Percentiles rank a stretch among this genome's conserved stretches.
Evolutionary conservation across 305 asterid species (phyloP).

Genomic region (Solanum hybrid): DNA sequence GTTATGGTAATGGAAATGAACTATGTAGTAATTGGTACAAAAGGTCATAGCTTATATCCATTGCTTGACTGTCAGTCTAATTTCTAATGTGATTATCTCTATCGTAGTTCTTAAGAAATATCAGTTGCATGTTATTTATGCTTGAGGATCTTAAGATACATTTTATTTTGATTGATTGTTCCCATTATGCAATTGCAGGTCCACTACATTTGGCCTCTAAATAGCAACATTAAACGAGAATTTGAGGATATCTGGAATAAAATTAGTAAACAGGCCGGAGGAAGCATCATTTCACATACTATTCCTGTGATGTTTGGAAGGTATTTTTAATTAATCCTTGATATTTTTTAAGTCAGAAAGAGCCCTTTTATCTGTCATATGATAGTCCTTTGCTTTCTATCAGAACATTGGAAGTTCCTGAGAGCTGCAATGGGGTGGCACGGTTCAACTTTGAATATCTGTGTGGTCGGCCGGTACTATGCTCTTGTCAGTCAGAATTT

Average conservation of each 20-base stretch:
- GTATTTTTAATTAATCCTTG: conserved; percentile 22
- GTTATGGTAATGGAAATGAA: neutral
- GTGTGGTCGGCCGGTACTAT: conserved; percentile 77
- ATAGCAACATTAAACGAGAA: conserved; percentile 31
- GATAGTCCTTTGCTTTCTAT: conserved; percentile 10
- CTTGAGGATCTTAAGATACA: neutral
- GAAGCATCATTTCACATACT: conserved; percentile 44
- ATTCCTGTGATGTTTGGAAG: conserved; percentile 96
- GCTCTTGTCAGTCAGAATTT: neutral
- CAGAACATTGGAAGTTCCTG: conserved; percentile 76
- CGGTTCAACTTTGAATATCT: conserved; percentile 73
- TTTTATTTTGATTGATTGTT: neutral
- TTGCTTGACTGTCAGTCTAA: neutral
- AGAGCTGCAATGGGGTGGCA: conserved; percentile 86
- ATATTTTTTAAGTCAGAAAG: conserved; percentile 4
- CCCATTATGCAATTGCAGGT: conserved; percentile 37
- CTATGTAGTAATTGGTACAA: neutral
- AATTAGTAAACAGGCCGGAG: conserved; percentile 39
- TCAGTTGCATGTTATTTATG: neutral
- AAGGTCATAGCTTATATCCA: neutral
- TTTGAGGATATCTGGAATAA: conserved; percentile 59
- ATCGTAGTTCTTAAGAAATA: neutral
- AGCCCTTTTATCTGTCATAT: neutral
- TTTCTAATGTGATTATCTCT: neutral
- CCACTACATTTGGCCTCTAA: conserved; percentile 78